Evolutionary conservation across 352 stramenopile species (phyloP), one percentile per base, ranked within the genome.

Genomic region (Phytophthora nicotianae): DNA sequence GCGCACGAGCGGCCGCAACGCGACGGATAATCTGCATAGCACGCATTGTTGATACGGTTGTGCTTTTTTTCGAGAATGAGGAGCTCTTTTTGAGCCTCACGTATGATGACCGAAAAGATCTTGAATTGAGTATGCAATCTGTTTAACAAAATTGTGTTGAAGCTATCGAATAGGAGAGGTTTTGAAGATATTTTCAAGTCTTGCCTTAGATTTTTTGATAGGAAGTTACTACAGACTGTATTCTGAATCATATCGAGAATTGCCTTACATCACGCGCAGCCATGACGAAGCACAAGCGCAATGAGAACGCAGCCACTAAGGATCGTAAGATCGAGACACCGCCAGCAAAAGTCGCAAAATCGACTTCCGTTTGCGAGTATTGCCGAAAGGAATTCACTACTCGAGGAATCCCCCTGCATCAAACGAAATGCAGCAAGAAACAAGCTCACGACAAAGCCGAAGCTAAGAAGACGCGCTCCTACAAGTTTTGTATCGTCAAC

Each of bases 21-120:
- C 70, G 69, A 50, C 66, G 71, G 20, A 67, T 50, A 21, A 79
- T 50, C 32, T 72, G 70, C 14, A 62, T 20, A 1, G 35, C 56
- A 38, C 60, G 70, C 74, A 82, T 82, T 38, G 6, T 46, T 37
- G 11, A 19, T 9, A 17, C 6, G 45, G 16, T 24, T 23, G 19
- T 20, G 37, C 50, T 14, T 19, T 26, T 35, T 32, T 48, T 38
- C 13, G 50, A 54, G 32, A 58, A 59, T 53, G 23, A 50, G 17
- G 49, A 56, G 37, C 26, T 35, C 7, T 47, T 51, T 51, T 40
- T 16, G 46, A 46, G 35, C 51, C 49, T 45, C 46, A 63, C 45
- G 55, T 19, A 24, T 7, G 9, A 21, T 17, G 42, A 45, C 33
- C 24, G 35, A 47, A 53, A 40, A 42, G 35, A 57, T 38, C 53